Conservation (phyloP, 208 protist genomes). For the Tritrichomonas musculus region DNA sequence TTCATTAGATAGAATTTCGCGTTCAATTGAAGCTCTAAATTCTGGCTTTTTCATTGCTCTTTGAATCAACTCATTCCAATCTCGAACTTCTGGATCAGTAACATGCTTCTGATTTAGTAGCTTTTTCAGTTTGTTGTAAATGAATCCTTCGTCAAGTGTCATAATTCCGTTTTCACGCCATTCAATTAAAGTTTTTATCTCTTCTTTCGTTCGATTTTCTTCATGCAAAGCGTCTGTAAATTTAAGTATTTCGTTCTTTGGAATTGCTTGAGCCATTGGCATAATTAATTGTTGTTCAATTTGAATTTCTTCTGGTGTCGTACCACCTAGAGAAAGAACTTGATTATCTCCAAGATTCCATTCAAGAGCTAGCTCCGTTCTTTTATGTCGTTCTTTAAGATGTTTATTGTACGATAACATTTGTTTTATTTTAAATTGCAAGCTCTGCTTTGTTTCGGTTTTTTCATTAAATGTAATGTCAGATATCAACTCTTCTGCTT, state of each 20-base stretch:
- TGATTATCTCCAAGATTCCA: neutral
- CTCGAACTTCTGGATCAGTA: too few species aligned
- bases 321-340: neutral
- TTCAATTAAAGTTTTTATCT: neutral
- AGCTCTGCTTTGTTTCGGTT: neutral
- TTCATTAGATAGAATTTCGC: too few species aligned
- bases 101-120: neutral
- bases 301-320: neutral
- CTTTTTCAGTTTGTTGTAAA: neutral
- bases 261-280: neutral
- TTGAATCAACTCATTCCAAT: too few species aligned
- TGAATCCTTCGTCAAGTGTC: neutral
- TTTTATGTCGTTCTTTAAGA: neutral
- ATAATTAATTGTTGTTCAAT: neutral
- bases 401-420: neutral
- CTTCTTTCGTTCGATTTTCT: neutral
- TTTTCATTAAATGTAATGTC: neutral
- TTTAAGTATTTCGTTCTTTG: neutral
- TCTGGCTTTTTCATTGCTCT: too few species aligned
- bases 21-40: too few species aligned
- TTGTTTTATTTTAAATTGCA: neutral
- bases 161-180: neutral
- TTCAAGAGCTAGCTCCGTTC: neutral
- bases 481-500: slow-evolving; percentile 3
- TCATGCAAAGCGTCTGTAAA: neutral